Percentiles rank a stretch among this genome's conserved stretches.
phyloP scores from a whole-genome alignment of 345 rosid species.

The Lumnitzera racemosa region DNA sequence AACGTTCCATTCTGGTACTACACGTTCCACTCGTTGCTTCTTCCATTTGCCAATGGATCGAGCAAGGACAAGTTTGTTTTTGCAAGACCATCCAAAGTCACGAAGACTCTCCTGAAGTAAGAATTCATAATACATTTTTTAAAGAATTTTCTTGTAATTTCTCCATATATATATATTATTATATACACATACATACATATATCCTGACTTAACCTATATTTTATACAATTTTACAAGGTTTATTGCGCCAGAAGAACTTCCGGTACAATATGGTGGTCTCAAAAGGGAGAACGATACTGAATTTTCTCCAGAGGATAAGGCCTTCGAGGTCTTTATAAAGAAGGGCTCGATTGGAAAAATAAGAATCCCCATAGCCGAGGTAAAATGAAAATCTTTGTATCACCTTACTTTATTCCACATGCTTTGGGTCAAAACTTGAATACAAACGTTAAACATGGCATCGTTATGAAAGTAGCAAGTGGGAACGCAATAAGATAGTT shows the following conservation, averaged over 20 bases:
- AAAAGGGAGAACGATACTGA: conserved; percentile 34
- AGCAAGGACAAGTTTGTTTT: conserved; percentile 25
- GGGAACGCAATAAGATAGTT: too few species aligned
- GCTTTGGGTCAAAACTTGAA: too few species aligned
- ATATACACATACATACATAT: too few species aligned
- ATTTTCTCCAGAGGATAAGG: conserved; percentile 29
- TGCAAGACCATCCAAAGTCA: conserved; percentile 37
- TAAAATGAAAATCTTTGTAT: conserved; percentile 3
- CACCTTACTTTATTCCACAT: too few species aligned
- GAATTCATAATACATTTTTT: conserved; percentile 3
- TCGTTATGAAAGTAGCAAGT: too few species aligned
- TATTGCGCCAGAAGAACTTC: conserved; percentile 41
- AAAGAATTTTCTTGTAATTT: neutral
- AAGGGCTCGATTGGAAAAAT: conserved; percentile 20
- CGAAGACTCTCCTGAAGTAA: conserved; percentile 53
- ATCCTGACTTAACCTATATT: neutral
- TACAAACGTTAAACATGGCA: too few species aligned
- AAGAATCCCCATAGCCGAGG: conserved; percentile 39
- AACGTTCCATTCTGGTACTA: conserved; percentile 59
- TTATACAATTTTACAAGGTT: conserved; percentile 19
- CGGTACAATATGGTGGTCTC: conserved; percentile 54
- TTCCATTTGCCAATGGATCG: conserved; percentile 21
- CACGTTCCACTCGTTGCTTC: conserved; percentile 24
- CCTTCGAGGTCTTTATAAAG: conserved; percentile 21
- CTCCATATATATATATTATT: neutral